Evolutionary conservation across 192 early-diverging fungal species (phyloP).

Genomic region (Fimicolochytrium jonesii): DNA sequence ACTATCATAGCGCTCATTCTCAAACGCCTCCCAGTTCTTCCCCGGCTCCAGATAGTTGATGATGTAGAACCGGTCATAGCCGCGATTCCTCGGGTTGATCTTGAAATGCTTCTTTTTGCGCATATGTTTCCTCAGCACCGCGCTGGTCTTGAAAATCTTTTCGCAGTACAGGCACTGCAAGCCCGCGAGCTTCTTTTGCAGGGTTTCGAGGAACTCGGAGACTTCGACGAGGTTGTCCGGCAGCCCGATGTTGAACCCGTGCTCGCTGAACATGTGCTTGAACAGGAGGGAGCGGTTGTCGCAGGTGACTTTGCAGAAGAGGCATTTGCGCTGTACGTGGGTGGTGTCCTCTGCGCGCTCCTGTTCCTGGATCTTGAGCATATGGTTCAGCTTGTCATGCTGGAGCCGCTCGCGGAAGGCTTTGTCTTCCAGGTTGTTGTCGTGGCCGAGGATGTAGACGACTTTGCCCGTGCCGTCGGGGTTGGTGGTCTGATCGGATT

Average conservation of each 20-base stretch:
- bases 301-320: conserved; percentile 87
- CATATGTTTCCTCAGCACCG: conserved; percentile 93
- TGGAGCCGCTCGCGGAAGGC: conserved; percentile 71
- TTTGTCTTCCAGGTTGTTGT: conserved; percentile 50
- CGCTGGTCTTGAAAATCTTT: conserved; percentile 80
- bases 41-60: conserved; percentile 89
- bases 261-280: conserved; percentile 84
- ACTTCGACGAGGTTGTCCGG: conserved; percentile 87
- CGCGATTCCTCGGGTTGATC: conserved; percentile 81
- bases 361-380: conserved; percentile 67
- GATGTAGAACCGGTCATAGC: conserved; percentile 92
- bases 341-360: conserved; percentile 67
- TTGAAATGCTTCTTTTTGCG: conserved; percentile 98
- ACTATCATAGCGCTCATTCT: conserved; percentile 69
- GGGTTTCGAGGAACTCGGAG: conserved; percentile 71
- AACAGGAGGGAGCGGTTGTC: conserved; percentile 69
- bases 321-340: conserved; percentile 67
- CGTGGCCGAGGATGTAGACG: conserved; percentile 60
- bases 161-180: conserved; percentile 85
- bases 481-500: conserved; percentile 2
- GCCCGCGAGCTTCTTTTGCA: conserved; percentile 67
- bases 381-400: conserved; percentile 63
- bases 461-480: background rate
- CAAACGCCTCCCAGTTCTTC: conserved; percentile 85
- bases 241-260: conserved; percentile 91